Evolutionary conservation across 805 yeast species (phyloP), one percentile per base, ranked within the genome.

Genomic region (Saturnispora halmiae): DNA sequence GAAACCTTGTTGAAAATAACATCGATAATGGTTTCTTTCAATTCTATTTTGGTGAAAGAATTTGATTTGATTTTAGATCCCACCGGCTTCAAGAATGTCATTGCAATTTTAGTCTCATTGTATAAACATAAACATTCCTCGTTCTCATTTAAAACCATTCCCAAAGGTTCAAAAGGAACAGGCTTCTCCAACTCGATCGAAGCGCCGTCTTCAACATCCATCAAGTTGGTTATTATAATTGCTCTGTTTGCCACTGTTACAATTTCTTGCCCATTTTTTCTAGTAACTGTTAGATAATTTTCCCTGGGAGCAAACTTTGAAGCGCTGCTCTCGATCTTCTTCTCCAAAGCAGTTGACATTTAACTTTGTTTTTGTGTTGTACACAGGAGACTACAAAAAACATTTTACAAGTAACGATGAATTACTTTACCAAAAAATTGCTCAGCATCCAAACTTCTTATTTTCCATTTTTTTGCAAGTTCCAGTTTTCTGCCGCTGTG

Each of bases 1-100:
- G 75, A 69, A 3, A 63, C 46, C 10, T 64, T 65, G 44, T 71
- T 67, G 72, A 77, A 75, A 2, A 60, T 16, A 4, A 70, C 57
- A 27, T 66, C 64, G 10, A 63, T 43, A 4, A 73, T 53, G 11
- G 47, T 50, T 28, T 54, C 62, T 2, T 56, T 38, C 4, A 32
- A 26, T 4, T 20, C 29, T 26, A 39, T 20, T 10, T n/a, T 29
- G 4, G 33, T 27, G 14, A 39, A 19, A 6, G 21, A 13, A 20
- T 39, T 39, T 3, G 11, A 8, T 10, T 28, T 25, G 11, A 39
- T 21, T 6, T 27, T 21, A 1, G 59, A 53, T 16, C 53, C 55
- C 13, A 47, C 35, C 7, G 40, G 35, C 25, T 51, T 48, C 13
- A 58, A 37, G 3, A 54, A 45, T 6, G 53, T 15, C 8, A 52